Evolutionary conservation across 1,284 basidiomycete genomes (phyloP).

Genomic region (Sporisorium scitamineum): DNA sequence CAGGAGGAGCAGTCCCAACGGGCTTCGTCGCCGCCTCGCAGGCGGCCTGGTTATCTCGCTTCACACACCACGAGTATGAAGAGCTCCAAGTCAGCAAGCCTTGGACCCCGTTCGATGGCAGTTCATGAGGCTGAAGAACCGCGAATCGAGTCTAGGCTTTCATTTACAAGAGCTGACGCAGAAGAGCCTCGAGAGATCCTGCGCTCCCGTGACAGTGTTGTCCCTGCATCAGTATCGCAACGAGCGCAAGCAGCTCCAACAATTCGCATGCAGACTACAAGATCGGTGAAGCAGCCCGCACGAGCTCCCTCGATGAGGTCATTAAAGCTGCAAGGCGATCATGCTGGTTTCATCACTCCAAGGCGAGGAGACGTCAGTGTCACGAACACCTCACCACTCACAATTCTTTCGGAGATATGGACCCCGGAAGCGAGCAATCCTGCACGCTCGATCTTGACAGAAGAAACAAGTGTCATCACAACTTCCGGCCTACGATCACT

Average conservation of each 20-base stretch:
- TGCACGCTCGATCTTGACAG: conserved; percentile 19
- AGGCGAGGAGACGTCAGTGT: conserved; percentile 14
- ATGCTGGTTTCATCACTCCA: background rate
- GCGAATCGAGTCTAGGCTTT: background rate
- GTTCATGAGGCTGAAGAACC: background rate
- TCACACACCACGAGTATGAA: background rate
- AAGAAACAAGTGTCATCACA: conserved; percentile 14
- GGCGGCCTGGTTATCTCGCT: background rate
- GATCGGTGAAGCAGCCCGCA: background rate
- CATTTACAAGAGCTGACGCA: background rate
- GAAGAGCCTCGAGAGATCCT: background rate
- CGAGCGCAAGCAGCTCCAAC: background rate
- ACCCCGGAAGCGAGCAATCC: conserved; percentile 20
- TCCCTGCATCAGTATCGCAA: background rate
- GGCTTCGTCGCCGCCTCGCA: background rate
- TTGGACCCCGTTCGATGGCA: background rate
- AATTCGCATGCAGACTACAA: background rate
- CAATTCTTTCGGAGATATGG: conserved; percentile 20
- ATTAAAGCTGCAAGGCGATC: conserved; percentile 8
- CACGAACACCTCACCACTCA: conserved; percentile 14
- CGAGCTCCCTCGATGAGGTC: conserved; percentile 1
- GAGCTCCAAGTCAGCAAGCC: too few relatives aligned
- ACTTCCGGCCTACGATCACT: background rate
- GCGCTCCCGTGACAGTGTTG: background rate
- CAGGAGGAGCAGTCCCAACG: background rate